These are phyloP conservation scores for Chaetomidium leptoderma DNA, from an alignment of 495 filamentous ascomycete species.

Conservation along the genomic window DNA sequence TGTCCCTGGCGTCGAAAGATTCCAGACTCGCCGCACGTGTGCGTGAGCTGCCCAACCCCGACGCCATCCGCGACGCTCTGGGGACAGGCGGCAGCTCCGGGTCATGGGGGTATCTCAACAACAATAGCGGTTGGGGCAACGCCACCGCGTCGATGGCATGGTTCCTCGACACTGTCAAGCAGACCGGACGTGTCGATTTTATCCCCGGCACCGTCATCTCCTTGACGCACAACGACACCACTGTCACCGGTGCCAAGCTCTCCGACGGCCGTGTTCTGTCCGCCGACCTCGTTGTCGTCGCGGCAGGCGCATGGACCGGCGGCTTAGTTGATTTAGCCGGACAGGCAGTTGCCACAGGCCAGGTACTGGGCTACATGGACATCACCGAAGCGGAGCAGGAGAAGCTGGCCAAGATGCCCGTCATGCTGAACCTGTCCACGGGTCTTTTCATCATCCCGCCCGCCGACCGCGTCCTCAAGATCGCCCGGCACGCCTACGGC, in stretches of 20 bases:
- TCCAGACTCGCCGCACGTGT: conserved; percentile 45
- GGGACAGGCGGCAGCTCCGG: conserved; percentile 52
- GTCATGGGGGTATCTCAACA: conserved; percentile 75
- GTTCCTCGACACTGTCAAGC: conserved; percentile 50
- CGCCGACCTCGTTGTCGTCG: conserved; percentile 73
- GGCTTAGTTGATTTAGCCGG: conserved; percentile 74
- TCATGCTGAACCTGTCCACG: conserved; percentile 71
- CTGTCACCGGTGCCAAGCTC: conserved; percentile 53
- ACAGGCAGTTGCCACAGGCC: conserved; percentile 70
- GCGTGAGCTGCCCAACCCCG: conserved; percentile 46
- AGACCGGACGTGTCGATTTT: conserved; percentile 59
- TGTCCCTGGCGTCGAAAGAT: conserved; percentile 34
- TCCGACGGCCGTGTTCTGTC: conserved; percentile 48
- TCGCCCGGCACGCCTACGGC: conserved; percentile 78
- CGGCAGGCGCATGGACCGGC: conserved; percentile 81
- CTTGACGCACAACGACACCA: conserved; percentile 43
- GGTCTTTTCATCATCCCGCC: conserved; percentile 86
- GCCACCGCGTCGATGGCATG: conserved; percentile 68
- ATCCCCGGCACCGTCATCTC: conserved; percentile 56
- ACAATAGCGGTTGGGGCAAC: conserved; percentile 76
- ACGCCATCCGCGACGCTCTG: conserved; percentile 46
- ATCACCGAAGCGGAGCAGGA: conserved; percentile 65
- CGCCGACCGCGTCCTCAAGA: conserved; percentile 62
- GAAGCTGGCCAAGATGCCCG: conserved; percentile 60
- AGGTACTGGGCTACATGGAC: conserved; percentile 71